Evolutionary conservation across 805 yeast genomes (phyloP).

Genomic region (Barnettozyma populi): DNA sequence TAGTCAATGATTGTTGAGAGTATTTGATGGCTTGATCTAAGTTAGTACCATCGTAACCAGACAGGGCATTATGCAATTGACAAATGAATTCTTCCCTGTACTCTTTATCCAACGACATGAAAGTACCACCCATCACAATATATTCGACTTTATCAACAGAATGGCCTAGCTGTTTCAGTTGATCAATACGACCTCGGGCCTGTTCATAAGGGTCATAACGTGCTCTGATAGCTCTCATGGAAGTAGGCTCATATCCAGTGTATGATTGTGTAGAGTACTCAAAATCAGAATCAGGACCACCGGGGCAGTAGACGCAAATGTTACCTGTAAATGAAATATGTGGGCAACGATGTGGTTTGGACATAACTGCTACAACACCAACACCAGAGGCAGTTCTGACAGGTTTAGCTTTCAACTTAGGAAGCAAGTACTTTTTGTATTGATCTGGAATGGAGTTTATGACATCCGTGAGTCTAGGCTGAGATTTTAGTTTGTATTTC

Average conservation of each 20-base stretch:
- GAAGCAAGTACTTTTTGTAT: conserved; percentile 83
- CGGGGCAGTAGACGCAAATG: conserved; percentile 97
- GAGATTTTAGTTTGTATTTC: conserved; percentile 84
- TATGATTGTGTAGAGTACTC: conserved; percentile 97
- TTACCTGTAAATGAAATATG: conserved; percentile 98
- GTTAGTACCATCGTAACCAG: conserved; percentile 84
- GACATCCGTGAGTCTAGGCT: conserved; percentile 92
- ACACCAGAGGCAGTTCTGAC: conserved; percentile 98
- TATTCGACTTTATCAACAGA: conserved; percentile 96
- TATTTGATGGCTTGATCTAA: conserved; percentile 86
- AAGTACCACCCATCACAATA: conserved; percentile 98
- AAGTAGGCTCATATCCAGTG: conserved; percentile 97
- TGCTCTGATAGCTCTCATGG: conserved; percentile 99
- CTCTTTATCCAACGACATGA: conserved; percentile 88
- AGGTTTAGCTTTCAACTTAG: conserved; percentile 96
- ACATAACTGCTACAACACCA: conserved; percentile 99
- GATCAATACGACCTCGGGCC: conserved; percentile 96
- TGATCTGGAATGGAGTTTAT: conserved; percentile 95
- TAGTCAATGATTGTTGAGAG: conserved; percentile 91
- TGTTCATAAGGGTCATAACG: conserved; percentile 98
- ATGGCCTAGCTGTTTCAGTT: conserved; percentile 90
- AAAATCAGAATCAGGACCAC: conserved; percentile 98
- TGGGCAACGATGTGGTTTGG: conserved; percentile 98
- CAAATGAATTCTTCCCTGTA: conserved; percentile 88
- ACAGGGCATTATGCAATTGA: conserved; percentile 88